Conservation (phyloP, 2,329 filamentous ascomycete species). For the Xylariaceae sp. region DNA sequence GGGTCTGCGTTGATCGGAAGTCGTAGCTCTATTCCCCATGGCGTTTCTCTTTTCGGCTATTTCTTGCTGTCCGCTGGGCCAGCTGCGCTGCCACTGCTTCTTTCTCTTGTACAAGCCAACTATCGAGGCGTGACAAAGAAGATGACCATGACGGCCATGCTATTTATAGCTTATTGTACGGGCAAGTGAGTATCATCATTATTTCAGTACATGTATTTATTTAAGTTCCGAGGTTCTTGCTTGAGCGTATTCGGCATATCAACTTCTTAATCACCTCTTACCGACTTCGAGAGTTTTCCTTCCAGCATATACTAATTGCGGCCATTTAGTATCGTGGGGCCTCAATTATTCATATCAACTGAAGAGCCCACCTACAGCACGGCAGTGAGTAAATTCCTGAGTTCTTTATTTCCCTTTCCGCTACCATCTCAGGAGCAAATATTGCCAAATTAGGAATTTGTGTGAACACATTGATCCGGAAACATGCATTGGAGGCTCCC, state of each 20-base stretch:
- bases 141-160: constrained; percentile 59
- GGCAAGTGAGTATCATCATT: constrained; percentile 44
- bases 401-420: too few relatives aligned
- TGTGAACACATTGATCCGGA: too few relatives aligned
- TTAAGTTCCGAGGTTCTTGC: too few relatives aligned
- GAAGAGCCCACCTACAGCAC: constrained; percentile 57
- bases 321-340: constrained; percentile 47
- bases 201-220: neutral
- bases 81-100: constrained; percentile 55
- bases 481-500: too few relatives aligned
- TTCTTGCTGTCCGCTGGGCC: constrained; percentile 59
- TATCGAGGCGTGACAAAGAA: constrained; percentile 62
- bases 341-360: constrained; percentile 54
- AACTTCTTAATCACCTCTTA: neutral
- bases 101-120: constrained; percentile 59
- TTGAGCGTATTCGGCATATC: too few relatives aligned
- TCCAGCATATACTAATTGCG: constrained; percentile 1
- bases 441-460: too few relatives aligned
- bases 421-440: too few relatives aligned
- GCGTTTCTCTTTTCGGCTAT: constrained; percentile 58
- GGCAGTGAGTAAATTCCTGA: too few relatives aligned
- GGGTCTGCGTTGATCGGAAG: constrained; percentile 58
- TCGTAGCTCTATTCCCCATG: constrained; percentile 43
- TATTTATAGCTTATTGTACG: constrained; percentile 58
- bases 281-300: neutral